Base-by-base conservation (phyloP, 306 rosid genomes). In the Biancaea sappan region DNA sequence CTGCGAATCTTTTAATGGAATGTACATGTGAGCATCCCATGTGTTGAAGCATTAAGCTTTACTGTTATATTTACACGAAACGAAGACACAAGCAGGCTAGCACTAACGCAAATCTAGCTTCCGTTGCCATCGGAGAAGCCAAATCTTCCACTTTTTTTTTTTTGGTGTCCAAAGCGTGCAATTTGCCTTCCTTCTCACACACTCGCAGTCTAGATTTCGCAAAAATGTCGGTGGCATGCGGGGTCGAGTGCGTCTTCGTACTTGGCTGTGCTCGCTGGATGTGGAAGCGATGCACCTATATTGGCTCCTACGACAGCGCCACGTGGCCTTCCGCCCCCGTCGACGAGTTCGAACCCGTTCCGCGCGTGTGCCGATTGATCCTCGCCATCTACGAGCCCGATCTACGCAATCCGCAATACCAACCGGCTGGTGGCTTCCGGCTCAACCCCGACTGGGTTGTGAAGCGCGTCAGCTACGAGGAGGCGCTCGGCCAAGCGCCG, bases 231-330 rank as follows among this genome's bases (percentile, higher is more conserved):
- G 81, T 88, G 3, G 8, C 94, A 1, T 86, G 97, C 58, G 97
- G 96, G 7, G 80, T 83, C 8, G 99, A 94, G 78, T 92, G 96
- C 66, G 90, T 94, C 1, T 43, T 92, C 15, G 50, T 87, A 0
- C 21, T 90, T 10, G 99, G 99, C 35, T 94, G 96, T 76, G 66
- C 84, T 4, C 90, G 99, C 10, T 94, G 99, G 99, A 79, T 85
- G 0, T 94, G 97, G 97, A 89, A 89, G 66, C 97, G 97, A n/a
- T 94, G 97, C 81, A 92, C 95, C 5, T 79, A 90, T 84, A 50
- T 94, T 15, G 97, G 99, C 44, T 73, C 89, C 31, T 85, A 94
- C 86, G 99, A 94, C 75, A 90, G 96, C 69, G 85, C 81, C 77
- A 84, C 93, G 5, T 92, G 99, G 97, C 32, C 96, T 0, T 12